phyloP scores from a whole-genome alignment of 176 grass and related monocot genomes.

The Triticum aestivum region DNA sequence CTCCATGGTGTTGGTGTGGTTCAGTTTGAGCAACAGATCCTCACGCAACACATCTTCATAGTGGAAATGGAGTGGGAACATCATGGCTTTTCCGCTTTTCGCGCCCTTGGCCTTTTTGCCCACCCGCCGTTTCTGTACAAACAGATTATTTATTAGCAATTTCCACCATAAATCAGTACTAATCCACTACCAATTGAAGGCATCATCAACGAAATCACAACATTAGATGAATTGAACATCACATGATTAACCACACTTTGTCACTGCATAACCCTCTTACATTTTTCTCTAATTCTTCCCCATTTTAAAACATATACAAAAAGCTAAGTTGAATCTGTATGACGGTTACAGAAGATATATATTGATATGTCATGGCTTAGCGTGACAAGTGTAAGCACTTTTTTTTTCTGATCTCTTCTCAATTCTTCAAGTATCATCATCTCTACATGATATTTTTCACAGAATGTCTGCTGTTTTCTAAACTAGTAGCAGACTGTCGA shows the following conservation, averaged over 20 bases:
- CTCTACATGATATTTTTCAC: not conserved
- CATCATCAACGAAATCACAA: not conserved
- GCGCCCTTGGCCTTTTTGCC: slow-evolving; percentile 6
- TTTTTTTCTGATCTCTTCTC: not conserved
- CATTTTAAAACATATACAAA: not conserved
- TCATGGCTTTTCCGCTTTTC: slow-evolving; percentile 17
- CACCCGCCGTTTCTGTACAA: not conserved
- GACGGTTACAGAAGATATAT: too few species aligned
- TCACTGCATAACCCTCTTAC: not conserved
- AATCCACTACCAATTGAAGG: not conserved
- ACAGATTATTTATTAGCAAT: slow-evolving; percentile 2
- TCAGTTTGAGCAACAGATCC: slow-evolving; percentile 22
- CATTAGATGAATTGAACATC: not conserved
- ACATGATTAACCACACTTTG: not conserved
- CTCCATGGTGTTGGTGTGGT: slow-evolving; percentile 48
- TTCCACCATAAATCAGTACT: not conserved
- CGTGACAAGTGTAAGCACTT: not conserved
- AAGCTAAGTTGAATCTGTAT: not conserved
- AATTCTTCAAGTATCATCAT: not conserved
- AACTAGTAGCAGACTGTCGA: not conserved
- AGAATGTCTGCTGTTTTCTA: not conserved
- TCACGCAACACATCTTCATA: slow-evolving; percentile 6
- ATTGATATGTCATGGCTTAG: not conserved
- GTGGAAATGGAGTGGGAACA: slow-evolving; percentile 19
- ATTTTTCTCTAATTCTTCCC: not conserved